phyloP scores from a whole-genome alignment of 2,329 filamentous ascomycete species.

The Neonectria sp. region DNA sequence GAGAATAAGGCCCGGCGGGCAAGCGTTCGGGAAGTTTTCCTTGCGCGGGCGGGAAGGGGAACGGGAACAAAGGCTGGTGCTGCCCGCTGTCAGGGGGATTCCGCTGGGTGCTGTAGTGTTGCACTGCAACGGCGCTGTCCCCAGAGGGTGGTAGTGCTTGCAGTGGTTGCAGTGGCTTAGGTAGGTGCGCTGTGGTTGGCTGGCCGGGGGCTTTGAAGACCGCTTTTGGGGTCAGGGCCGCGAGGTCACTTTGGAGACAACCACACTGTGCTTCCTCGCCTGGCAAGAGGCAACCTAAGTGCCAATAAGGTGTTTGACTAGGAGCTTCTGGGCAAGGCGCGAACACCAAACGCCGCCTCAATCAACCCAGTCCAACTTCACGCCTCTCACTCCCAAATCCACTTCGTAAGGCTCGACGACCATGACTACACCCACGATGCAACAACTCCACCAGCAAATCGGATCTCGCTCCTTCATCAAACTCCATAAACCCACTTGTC shows the following conservation, averaged over 20 bases:
- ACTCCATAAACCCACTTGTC: not conserved
- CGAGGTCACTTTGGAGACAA: conserved; percentile 12
- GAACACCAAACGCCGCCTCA: conserved; percentile 2
- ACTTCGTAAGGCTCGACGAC: not conserved
- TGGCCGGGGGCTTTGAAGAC: conserved; percentile 3
- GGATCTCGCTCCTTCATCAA: not conserved
- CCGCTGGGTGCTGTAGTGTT: not conserved
- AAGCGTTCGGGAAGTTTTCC: not conserved
- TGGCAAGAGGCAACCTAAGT: not conserved
- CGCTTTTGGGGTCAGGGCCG: conserved; percentile 4
- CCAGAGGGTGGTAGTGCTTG: not conserved
- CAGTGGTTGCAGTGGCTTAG: not conserved
- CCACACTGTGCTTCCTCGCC: conserved; percentile 13
- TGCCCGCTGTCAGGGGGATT: not conserved
- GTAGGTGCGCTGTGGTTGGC: conserved; percentile 15
- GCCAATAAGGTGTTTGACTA: conserved; percentile 4
- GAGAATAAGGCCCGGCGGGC: not conserved
- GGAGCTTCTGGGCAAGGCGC: not conserved
- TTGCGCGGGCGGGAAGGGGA: not conserved
- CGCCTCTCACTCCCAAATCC: not conserved
- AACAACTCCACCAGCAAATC: not conserved
- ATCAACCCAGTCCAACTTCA: not conserved
- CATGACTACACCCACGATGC: not conserved
- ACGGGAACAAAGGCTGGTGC: not conserved
- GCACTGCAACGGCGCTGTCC: not conserved